Conservation (phyloP, 73 alveolate species). For the Paramecium tetraurelia region DNA sequence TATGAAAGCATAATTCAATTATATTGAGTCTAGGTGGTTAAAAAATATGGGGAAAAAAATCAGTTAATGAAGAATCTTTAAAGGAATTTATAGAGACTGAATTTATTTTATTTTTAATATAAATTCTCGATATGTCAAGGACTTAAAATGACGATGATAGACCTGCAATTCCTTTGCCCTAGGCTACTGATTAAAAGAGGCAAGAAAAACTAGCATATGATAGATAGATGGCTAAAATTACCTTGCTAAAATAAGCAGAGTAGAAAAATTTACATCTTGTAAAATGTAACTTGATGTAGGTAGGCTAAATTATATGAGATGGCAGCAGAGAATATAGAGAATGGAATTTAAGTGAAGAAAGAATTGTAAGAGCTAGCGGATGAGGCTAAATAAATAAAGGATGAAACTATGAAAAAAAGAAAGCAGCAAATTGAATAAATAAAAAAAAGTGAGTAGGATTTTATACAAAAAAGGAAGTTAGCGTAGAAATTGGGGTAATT, state of each 20-base stretch:
- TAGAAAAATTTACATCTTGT: constrained; percentile 30
- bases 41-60: not conserved
- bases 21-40: not conserved
- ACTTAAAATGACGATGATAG: not conserved
- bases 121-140: not conserved
- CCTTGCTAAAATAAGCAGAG: not conserved
- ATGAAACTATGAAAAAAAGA: not conserved
- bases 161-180: not conserved
- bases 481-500: not conserved
- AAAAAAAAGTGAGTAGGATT: not conserved
- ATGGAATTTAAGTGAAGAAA: not conserved
- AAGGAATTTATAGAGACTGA: not conserved
- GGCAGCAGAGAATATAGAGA: constrained; percentile 15
- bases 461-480: not conserved
- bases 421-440: not conserved
- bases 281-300: not conserved
- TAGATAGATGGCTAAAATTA: not conserved
- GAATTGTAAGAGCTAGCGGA: not conserved
- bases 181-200: not conserved
- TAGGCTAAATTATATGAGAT: constrained; percentile 36
- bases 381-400: constrained; percentile 1
- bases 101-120: not conserved
- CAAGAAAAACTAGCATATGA: not conserved
- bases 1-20: not conserved
- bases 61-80: not conserved